Evolutionary conservation across 768 basidiomycete genomes (phyloP), one percentile per base, ranked within the genome.

Genomic region (Serendipita sp.): DNA sequence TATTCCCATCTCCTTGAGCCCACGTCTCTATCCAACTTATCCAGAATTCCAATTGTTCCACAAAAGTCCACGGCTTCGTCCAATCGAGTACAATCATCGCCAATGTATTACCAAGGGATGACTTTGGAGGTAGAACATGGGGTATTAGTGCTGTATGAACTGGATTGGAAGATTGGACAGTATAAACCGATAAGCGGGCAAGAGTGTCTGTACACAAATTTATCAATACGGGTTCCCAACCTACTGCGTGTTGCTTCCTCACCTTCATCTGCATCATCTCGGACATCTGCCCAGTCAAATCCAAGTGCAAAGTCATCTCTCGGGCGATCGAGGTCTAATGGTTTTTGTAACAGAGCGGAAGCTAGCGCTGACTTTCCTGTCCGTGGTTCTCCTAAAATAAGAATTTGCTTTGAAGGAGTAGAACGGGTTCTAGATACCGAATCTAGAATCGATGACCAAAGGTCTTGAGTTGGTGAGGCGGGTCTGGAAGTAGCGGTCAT

Each of bases 241-340:
- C 38, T 1, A 30, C 30, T 30, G 23, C 28, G 46, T 10, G 18
- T 44, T 44, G 32, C 15, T 7, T 28, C 74, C 83, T 67, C 66
- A 86, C 94, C 94, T 83, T 96, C 93, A 71, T 96, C 94, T 3
- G 84, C 92, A 32, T 96, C 94, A 70, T 97, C 92, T 63, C 85
- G 78, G 32, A 96, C 82, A 71, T 96, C 89, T 2, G 89, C 80
- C 80, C 91, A 95, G 69, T 94, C 89, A 71, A 94, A 98, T 44
- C 93, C 92, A 68, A 97, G 73, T 0, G 91, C 90, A 74, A 94
- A 87, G 69, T 93, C 90, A 5, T 78, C 66, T 83, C 82, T 67
- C 83, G 82, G 68, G 81, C 81, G 54, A 74, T 76, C 65, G 81
- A 82, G 65, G 84, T 82, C 38, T n/a, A 73, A 71, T 10, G 81